These are phyloP conservation scores for Grigorovia transvaalensis DNA, from an alignment of 805 yeast species.

Conservation along the genomic window DNA sequence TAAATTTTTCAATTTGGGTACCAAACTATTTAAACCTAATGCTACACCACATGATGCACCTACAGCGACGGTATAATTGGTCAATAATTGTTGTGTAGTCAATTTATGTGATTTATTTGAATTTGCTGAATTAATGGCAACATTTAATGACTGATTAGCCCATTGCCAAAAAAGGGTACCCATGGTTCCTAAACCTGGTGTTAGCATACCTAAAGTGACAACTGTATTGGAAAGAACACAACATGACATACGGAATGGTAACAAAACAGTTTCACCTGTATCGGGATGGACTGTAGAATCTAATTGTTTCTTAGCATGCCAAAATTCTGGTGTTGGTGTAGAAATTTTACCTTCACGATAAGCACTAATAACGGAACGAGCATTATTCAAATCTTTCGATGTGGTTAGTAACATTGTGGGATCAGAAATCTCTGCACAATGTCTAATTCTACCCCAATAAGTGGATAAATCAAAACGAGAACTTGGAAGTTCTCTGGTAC, in stretches of 20 bases:
- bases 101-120: conserved; percentile 92
- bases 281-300: conserved; percentile 96
- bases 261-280: conserved; percentile 81
- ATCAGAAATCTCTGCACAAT: conserved; percentile 86
- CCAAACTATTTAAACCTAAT: conserved; percentile 78
- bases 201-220: conserved; percentile 95
- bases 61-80: conserved; percentile 81
- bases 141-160: conserved; percentile 93
- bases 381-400: conserved; percentile 45
- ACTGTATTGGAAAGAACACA: conserved; percentile 89
- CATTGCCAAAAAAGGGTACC: conserved; percentile 98
- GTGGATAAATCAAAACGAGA: conserved; percentile 72
- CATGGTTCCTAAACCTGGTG: conserved; percentile 79
- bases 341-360: conserved; percentile 60
- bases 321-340: conserved; percentile 66
- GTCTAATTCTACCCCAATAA: conserved; percentile 90
- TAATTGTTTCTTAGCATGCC: conserved; percentile 79
- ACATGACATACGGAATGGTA: conserved; percentile 96
- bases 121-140: conserved; percentile 92
- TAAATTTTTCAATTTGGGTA: conserved; percentile 72
- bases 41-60: conserved; percentile 94
- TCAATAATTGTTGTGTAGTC: conserved; percentile 62
- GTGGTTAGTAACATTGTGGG: conserved; percentile 82
- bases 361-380: conserved; percentile 57
- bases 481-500: conserved; percentile 67